A percentile compares a stretch with the other conserved stretches of the same genome.
Conservation (phyloP, 192 early-diverging fungal species). For the Podila minutissima region DNA sequence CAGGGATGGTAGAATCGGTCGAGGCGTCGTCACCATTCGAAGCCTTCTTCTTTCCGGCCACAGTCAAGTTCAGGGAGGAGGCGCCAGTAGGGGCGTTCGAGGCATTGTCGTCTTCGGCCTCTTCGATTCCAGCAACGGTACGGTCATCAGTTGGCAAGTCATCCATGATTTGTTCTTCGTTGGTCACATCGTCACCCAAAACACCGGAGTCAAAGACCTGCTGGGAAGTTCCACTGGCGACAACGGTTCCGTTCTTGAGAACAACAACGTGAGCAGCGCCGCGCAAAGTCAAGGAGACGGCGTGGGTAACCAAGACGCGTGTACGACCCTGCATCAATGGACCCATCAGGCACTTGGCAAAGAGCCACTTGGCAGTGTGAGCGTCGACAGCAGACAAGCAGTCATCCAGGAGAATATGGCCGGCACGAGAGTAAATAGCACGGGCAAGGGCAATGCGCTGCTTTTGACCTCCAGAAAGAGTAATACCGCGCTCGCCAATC, state of each 20-base stretch:
- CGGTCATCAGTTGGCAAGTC: constrained; percentile 29
- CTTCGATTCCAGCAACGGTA: constrained; percentile 31
- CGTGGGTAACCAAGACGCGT: constrained; percentile 92
- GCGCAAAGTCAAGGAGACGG: constrained; percentile 71
- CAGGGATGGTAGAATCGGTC: constrained; percentile 57
- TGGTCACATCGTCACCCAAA: constrained; percentile 54
- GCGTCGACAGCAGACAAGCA: constrained; percentile 72
- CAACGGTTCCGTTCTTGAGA: constrained; percentile 68
- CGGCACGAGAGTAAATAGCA: constrained; percentile 90
- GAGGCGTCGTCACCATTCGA: constrained; percentile 49
- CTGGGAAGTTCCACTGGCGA: constrained; percentile 57
- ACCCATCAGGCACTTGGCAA: constrained; percentile 70
- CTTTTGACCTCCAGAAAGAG: constrained; percentile 93
- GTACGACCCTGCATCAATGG: constrained; percentile 84
- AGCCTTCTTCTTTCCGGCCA: constrained; percentile 41
- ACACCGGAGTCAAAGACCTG: constrained; percentile 62
- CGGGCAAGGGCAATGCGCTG: constrained; percentile 70
- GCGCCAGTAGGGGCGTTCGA: constrained; percentile 10
- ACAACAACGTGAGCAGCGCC: constrained; percentile 69
- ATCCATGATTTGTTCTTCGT: constrained; percentile 47
- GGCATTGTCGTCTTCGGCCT: constrained; percentile 31
- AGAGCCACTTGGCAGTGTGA: constrained; percentile 64
- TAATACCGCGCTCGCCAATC: constrained; percentile 92
- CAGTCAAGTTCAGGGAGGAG: constrained; percentile 20
- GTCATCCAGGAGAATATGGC: constrained; percentile 66